Percentiles rank a stretch among this genome's conserved stretches.
phyloP scores from a whole-genome alignment of 306 rosid species.

The Heteromeles arbutifolia region DNA sequence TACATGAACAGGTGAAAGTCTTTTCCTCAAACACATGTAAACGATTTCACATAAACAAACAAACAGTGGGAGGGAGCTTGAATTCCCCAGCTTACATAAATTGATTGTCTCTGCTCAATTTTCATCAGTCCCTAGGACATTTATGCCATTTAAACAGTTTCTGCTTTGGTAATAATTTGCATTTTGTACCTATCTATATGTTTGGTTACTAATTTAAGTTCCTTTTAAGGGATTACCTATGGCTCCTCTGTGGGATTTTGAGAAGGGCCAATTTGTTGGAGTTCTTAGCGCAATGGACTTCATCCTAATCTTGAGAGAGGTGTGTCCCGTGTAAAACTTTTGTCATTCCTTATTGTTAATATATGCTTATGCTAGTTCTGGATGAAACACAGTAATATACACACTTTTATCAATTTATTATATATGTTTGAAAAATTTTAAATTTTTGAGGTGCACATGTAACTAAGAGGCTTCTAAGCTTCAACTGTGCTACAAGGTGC shows the following conservation, averaged over 20 bases:
- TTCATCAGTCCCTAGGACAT: not conserved
- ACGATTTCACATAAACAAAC: not conserved
- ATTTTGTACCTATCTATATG: constrained; percentile 2
- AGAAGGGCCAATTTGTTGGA: constrained; percentile 55
- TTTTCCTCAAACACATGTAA: not conserved
- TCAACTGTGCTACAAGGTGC: not conserved
- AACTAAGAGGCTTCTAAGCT: not conserved
- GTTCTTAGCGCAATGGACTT: constrained; percentile 78
- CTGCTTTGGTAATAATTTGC: constrained; percentile 13
- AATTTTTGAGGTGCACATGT: not conserved
- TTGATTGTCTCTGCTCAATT: not conserved
- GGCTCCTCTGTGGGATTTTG: constrained; percentile 75
- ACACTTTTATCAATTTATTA: not conserved
- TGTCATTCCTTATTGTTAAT: constrained; percentile 3
- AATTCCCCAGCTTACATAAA: not conserved
- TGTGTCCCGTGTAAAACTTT: constrained; percentile 31
- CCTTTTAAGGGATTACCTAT: constrained; percentile 54
- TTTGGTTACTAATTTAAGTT: constrained; percentile 20
- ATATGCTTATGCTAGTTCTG: constrained; percentile 12
- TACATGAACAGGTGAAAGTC: constrained; percentile 65
- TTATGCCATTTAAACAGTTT: not conserved
- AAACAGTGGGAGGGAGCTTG: not conserved
- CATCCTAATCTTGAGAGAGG: constrained; percentile 81
- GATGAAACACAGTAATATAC: not conserved
- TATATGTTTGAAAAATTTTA: not conserved